Base-by-base conservation (phyloP, 768 basidiomycete species). In the Leccinum truebloodii region DNA sequence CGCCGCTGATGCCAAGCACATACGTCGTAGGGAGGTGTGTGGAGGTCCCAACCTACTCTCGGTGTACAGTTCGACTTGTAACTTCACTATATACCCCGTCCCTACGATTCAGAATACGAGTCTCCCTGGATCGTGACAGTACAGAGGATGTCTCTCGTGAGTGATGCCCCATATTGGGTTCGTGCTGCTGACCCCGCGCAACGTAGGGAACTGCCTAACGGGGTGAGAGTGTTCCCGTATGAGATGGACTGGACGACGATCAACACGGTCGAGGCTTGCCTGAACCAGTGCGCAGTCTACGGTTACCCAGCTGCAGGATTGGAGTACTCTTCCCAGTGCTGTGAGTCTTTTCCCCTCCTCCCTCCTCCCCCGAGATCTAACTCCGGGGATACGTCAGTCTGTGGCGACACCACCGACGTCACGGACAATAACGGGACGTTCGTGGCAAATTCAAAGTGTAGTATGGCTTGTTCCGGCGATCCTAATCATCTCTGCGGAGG, bases 41-140 rank as follows among this genome's bases (percentile, higher is more conserved):
- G 91, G 91, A 68, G 90, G 86, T 5, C 82, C 86, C 2, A 86
- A 86, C 66, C 81, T 83, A n/a, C 68, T 92, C 30, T 90, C 89
- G 1, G 82, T 91, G 13, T 92, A 92, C 64, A 78, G 83, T 0
- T 79, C 82, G 0, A 81, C 73, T 6, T 76, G 74, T 4, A 80
- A 77, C 49, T 76, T 92, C 53, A 81, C 78, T 0, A 78, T 78
- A 7, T 73, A 85, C 16, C 83, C 89, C 1, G 81, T 91, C 12
- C 89, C 90, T 6, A 73, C 76, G 0, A 67, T 79, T 2, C 80
- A 83, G 64, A 85, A 76, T 6, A 83, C 82, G 1, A 77, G 72
- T 61, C 80, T 93, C 24, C 88, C 88, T 3, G 84, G 84, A n/a
- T 69, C 82, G 34, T 93, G 84, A 83, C 32, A 68, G 28, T 91